phyloP scores from a whole-genome alignment of 31 red algal species.

The Odonthalia washingtoniensis region DNA sequence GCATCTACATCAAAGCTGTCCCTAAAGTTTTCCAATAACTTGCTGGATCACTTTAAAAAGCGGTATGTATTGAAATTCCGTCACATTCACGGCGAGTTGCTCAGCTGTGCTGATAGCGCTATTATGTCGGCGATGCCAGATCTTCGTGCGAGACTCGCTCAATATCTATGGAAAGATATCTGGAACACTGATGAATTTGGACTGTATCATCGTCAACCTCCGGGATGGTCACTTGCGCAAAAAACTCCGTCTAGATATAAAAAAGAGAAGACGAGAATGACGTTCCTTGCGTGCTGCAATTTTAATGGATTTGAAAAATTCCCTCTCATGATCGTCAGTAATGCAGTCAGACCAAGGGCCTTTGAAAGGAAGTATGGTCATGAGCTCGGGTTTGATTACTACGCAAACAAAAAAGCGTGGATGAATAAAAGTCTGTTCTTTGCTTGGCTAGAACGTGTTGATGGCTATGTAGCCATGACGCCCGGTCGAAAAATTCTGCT shows the following conservation, averaged over 20 bases:
- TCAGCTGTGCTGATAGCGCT: background rate
- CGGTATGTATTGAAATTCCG: background rate
- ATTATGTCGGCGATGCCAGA: background rate
- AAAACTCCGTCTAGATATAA: conserved; percentile 4
- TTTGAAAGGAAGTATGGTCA: conserved; percentile 12
- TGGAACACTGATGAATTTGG: conserved; percentile 50
- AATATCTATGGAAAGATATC: background rate
- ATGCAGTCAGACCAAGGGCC: background rate
- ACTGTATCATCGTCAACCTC: conserved; percentile 2
- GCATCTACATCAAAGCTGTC: background rate
- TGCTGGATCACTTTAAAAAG: conserved; percentile 22
- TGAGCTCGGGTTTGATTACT: conserved; percentile 31
- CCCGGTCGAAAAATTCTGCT: conserved; percentile 17
- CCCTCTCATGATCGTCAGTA: conserved; percentile 27
- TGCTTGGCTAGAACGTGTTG: conserved; percentile 38
- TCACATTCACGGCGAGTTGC: conserved; percentile 17
- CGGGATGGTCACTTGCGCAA: background rate
- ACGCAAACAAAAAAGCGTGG: conserved; percentile 43
- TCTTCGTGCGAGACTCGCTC: background rate
- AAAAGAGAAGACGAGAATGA: conserved; percentile 33
- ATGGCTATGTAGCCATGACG: too few relatives aligned
- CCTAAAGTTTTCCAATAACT: conserved; percentile 29
- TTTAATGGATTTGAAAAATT: conserved; percentile 25
- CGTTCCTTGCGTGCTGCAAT: too few relatives aligned
- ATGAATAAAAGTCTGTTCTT: conserved; percentile 4